These are phyloP conservation scores for Aspergillus leporis DNA, from an alignment of 495 filamentous ascomycete genomes.

Conservation along the genomic window DNA sequence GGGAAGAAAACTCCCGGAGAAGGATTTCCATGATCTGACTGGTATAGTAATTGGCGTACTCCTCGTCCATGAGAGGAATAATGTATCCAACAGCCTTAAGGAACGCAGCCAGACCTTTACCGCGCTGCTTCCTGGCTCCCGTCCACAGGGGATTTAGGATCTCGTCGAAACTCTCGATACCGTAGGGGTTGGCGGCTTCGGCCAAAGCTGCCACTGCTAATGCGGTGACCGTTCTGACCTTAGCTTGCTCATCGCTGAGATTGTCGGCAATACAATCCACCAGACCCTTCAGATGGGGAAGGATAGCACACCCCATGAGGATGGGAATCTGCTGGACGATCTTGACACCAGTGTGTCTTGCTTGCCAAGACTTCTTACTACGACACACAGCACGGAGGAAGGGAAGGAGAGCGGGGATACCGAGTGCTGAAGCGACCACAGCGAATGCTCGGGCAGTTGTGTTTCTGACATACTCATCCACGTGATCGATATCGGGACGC, in stretches of 20 bases:
- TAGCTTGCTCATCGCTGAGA: conserved; percentile 95
- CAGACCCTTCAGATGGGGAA: conserved; percentile 92
- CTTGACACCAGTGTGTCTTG: conserved; percentile 98
- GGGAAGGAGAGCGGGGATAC: conserved; percentile 91
- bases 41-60: conserved; percentile 99
- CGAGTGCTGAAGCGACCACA: conserved; percentile 93
- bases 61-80: conserved; percentile 98
- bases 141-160: conserved; percentile 98
- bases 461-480: conserved; percentile 99
- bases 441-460: conserved; percentile 97
- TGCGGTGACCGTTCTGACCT: conserved; percentile 93
- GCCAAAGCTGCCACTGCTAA: conserved; percentile 94
- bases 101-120: conserved; percentile 94
- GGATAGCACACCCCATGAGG: conserved; percentile 94
- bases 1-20: conserved; percentile 90
- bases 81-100: conserved; percentile 98
- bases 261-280: conserved; percentile 97
- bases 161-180: conserved; percentile 98
- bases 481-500: conserved; percentile 98
- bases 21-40: conserved; percentile 99
- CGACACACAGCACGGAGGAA: conserved; percentile 94
- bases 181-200: conserved; percentile 95
- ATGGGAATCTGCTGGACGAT: conserved; percentile 99
- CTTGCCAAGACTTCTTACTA: conserved; percentile 99
- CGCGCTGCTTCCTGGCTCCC: conserved; percentile 90